Base-by-base conservation (phyloP, 108 stramenopile genomes). In the Skeletonema marinoi region DNA sequence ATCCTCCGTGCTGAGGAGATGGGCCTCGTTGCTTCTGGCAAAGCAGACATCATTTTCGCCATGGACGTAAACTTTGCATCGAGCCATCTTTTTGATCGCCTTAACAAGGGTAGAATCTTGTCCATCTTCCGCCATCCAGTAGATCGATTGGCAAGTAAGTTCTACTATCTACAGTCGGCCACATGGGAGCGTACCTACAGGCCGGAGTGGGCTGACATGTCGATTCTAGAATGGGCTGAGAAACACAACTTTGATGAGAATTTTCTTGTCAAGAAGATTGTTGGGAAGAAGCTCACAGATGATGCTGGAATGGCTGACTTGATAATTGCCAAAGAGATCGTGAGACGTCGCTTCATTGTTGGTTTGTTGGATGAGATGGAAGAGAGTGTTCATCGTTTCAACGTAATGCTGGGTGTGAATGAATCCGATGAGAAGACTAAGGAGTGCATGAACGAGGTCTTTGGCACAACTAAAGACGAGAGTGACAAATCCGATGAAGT, bases 111-210 rank as follows among this genome's bases (percentile, higher is more conserved):
- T 1, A 21, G 85, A 48, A 35, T 75, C 25, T 42, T 85, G 42
- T 67, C 85, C 17, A 41, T 85, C 10, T 70, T 85, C 25, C 71
- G 85, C 1, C 46, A 85, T 60, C 85, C 85, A 25, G 80, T 85
- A 12, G 85, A 85, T 48, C 71, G 85, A 9, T 67, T 73, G 14
- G 63, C 74, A 3, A 61, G 56, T 30, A 80, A 68, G 41, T 85
- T 85, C 54, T 85, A 70, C 54, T 85, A 85, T 66, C 42, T 85
- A 11, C 76, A 78, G 41, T 60, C 78, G 9, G 85, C 85, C 35
- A 69, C 76, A 3, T 82, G 81, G 80, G 85, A 85, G 51, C 44
- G 77, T 0, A 77, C 80, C 2, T 85, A 85, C 32, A 50, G 77
- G 3, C 80, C 80, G 2, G 76, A 79, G 21, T 73, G 79, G 60